Percentiles rank a stretch among this genome's conserved stretches.
These are phyloP conservation scores for Catunica adiposa DNA, from an alignment of 2,329 filamentous ascomycete species.

Conservation along the genomic window DNA sequence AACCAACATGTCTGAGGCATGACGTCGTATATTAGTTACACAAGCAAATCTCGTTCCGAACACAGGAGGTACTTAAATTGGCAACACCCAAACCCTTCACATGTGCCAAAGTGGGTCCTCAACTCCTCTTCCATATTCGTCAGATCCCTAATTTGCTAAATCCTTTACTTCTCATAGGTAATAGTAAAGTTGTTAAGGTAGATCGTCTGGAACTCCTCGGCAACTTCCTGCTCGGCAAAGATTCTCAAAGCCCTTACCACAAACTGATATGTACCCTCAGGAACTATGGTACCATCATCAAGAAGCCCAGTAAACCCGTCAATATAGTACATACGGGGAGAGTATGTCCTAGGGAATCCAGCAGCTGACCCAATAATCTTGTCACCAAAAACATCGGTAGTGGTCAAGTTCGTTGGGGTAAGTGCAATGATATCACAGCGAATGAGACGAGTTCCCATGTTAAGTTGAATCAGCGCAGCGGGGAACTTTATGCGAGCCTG, in stretches of 20 bases:
- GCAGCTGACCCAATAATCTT: not conserved
- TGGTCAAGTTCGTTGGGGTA: not conserved
- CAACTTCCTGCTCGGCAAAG: not conserved
- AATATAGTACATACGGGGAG: conserved; percentile 4
- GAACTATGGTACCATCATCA: conserved; percentile 4
- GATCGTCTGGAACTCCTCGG: conserved; percentile 1
- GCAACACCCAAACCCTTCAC: not conserved
- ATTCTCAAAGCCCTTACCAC: not conserved
- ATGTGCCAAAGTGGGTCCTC: not conserved
- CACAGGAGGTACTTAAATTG: no score
- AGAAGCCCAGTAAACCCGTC: conserved; percentile 3
- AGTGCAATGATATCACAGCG: conserved; percentile 4
- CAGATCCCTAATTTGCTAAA: not conserved
- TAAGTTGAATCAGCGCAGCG: conserved; percentile 3
- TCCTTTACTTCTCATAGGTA: not conserved
- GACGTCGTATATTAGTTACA: no score
- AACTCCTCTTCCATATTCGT: not conserved
- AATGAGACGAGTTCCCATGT: conserved; percentile 1
- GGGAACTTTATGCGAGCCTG: not conserved
- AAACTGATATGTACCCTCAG: conserved; percentile 3
- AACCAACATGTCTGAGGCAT: no score
- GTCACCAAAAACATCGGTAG: conserved; percentile 1
- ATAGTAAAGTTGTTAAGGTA: conserved; percentile 2
- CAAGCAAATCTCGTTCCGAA: no score
- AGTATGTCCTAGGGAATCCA: conserved; percentile 2